Base-by-base conservation (phyloP, 345 rosid species). In the Eucalyptus caleyi region DNA sequence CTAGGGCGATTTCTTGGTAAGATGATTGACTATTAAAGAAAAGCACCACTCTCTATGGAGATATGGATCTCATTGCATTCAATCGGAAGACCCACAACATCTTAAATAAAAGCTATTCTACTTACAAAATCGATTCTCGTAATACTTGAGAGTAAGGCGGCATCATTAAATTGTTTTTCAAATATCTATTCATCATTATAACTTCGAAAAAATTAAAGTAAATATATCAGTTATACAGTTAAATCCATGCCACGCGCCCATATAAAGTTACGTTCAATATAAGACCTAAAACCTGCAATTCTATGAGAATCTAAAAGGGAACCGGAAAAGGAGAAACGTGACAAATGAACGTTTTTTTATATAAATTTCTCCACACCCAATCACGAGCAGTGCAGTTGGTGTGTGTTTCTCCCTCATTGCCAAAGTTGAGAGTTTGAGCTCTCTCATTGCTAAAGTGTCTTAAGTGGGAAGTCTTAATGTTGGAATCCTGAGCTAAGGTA, bases 341-440 rank as follows among this genome's bases (percentile, higher is more conserved):
- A 65, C 21, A n/a, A 16, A 65, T 4, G 37, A 65, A 32, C 19
- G 5, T 15, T 16, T n/a, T n/a, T 65, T n/a, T 37, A 37, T 37
- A 37, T 37, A 37, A 30, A 30, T 65, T 65, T 32, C 4, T n/a
- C 72, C 18, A 15, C 51, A 50, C 18, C 51, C 51, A 50, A 50
- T 2, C 16, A 49, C 3, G 0, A 0, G 6, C 3, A 50, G 51
- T 50, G 6, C 3, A 14, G 1, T 5, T 50, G 7, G 0, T 50
- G 16, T 50, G 51, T 0, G 0, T 50, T 50, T 50, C 18, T 50
- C 7, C 1, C 16, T 14, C 3, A 50, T 50, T 1, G 0, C 51
- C 7, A 0, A 50, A 50, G 1, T 14, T 2, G 18, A 50, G 7
- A 15, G 7, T 50, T 50, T 0, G 1, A 15, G 1, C 18, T 50